phyloP scores from a whole-genome alignment of 2,329 filamentous ascomycete species.

The Hansfordia pulvinata region DNA sequence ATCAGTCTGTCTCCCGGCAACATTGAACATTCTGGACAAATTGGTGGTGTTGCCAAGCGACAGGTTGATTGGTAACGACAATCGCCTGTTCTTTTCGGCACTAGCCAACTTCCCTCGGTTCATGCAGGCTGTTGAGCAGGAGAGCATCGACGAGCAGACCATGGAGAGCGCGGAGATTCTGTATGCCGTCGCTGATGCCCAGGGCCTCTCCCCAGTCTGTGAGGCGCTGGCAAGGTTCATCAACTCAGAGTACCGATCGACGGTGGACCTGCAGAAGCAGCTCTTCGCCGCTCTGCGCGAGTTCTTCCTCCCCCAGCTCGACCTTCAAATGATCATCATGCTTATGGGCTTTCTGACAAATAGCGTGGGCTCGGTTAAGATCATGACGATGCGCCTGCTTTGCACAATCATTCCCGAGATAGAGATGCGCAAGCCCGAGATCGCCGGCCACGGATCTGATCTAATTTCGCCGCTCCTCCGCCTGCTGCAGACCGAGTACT shows the following conservation, averaged over 20 bases:
- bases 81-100: slow-evolving; percentile 71
- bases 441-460: slow-evolving; percentile 84
- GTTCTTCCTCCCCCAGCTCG: slow-evolving; percentile 67
- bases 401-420: slow-evolving; percentile 76
- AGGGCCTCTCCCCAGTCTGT: slow-evolving; percentile 55
- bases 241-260: slow-evolving; percentile 48
- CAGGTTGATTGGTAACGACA: slow-evolving; percentile 67
- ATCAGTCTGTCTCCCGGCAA: slow-evolving; percentile 65
- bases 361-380: slow-evolving; percentile 74
- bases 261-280: slow-evolving; percentile 64
- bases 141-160: slow-evolving; percentile 37
- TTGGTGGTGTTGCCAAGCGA: slow-evolving; percentile 70
- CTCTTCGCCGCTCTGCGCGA: slow-evolving; percentile 62
- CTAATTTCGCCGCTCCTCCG: slow-evolving; percentile 85
- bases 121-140: slow-evolving; percentile 62
- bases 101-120: slow-evolving; percentile 86
- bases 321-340: slow-evolving; percentile 79
- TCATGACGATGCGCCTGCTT: slow-evolving; percentile 84
- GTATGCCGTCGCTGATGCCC: slow-evolving; percentile 56
- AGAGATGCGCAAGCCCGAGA: slow-evolving; percentile 83
- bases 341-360: slow-evolving; percentile 87
- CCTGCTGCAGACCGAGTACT: slow-evolving; percentile 83
- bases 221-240: slow-evolving; percentile 59
- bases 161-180: slow-evolving; percentile 56
- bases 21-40: slow-evolving; percentile 64